Percentiles rank a stretch among this genome's conserved stretches.
These are phyloP conservation scores for Solanum dulcamara DNA, from an alignment of 257 asterid genomes.

Conservation along the genomic window DNA sequence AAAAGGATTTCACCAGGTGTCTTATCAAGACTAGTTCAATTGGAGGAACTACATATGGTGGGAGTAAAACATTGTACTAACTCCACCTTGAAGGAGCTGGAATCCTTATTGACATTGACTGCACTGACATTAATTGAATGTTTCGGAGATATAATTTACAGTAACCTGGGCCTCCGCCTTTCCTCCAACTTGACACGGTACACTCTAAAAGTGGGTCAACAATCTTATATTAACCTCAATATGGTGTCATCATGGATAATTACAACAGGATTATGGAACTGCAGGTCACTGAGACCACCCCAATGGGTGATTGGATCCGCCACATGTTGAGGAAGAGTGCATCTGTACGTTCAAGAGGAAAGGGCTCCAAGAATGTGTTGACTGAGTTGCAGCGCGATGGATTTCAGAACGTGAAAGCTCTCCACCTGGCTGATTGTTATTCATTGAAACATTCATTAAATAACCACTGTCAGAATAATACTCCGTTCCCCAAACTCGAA, in stretches of 20 bases:
- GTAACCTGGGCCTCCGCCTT: too few species aligned
- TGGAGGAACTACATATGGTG: conserved; percentile 4
- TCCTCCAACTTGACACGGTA: background rate
- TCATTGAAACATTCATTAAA: background rate
- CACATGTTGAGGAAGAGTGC: background rate
- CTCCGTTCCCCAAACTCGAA: too few species aligned
- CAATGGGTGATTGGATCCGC: background rate
- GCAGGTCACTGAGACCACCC: background rate
- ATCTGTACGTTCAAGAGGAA: accelerated
- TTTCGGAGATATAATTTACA: background rate
- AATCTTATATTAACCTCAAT: too few species aligned
- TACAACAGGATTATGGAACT: background rate
- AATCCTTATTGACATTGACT: too few species aligned
- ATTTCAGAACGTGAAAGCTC: background rate
- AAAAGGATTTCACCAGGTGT: background rate
- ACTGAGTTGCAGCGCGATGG: background rate
- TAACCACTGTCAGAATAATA: too few species aligned
- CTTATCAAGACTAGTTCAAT: background rate
- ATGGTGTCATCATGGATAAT: accelerated
- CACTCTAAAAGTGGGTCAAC: accelerated
- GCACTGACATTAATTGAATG: too few species aligned
- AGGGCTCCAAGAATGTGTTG: background rate
- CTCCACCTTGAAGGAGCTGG: too few species aligned
- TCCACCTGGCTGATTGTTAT: accelerated
- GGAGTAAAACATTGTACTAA: too few species aligned